Percentiles rank a stretch among this genome's conserved stretches.
Evolutionary conservation across 257 asterid species (phyloP).

Genomic region (Petrea volubilis): DNA sequence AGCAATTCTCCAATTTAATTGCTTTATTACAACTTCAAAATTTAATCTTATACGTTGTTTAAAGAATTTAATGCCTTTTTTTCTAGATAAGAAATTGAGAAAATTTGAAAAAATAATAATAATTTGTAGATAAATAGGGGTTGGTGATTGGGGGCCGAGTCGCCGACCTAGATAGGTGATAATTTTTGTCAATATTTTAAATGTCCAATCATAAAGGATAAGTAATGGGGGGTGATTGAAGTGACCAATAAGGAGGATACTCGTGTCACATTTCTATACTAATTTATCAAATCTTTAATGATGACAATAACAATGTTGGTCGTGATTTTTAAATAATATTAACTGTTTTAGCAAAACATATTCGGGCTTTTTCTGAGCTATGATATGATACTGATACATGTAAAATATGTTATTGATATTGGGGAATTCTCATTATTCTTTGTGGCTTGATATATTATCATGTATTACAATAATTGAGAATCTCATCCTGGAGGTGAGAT

Average conservation of each 20-base stretch:
- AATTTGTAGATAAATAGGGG: not conserved
- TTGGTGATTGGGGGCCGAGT: conserved; percentile 1
- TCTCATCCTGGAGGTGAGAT: no score
- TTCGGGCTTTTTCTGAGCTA: no score
- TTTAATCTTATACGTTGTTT: no score
- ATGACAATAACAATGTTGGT: not conserved
- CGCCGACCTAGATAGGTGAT: not conserved
- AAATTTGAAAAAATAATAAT: not conserved
- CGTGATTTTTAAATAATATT: not conserved
- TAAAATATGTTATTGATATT: no score
- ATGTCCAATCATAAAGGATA: conserved; percentile 11
- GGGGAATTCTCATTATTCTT: no score
- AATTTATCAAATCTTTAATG: not conserved
- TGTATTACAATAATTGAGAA: no score
- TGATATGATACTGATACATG: no score
- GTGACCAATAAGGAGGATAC: not conserved
- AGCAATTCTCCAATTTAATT: no score
- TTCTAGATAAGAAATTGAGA: not conserved
- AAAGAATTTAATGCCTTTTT: no score
- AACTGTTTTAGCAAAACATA: no score
- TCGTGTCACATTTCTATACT: not conserved
- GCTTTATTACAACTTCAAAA: no score
- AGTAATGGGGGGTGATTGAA: not conserved
- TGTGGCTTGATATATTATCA: no score
- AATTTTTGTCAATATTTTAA: not conserved